Percentiles rank a stretch among this genome's conserved stretches.
Conservation (phyloP, 257 asterid genomes). For the Handroanthus guayacan region DNA sequence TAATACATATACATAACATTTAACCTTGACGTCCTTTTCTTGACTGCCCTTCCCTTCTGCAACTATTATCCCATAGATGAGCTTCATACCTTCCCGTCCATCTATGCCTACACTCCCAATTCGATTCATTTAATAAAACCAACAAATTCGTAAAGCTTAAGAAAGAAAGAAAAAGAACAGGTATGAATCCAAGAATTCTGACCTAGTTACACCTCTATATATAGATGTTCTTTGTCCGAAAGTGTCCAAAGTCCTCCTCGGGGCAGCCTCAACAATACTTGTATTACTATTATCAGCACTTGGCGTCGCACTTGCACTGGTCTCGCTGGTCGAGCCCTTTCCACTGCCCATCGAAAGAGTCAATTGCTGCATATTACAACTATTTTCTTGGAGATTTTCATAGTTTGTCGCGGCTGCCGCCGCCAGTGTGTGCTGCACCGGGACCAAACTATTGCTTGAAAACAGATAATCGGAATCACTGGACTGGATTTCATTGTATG, state of each 20-base stretch:
- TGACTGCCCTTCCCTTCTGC: constrained; percentile 94
- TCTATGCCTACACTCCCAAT: constrained; percentile 65
- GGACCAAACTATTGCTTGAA: constrained; percentile 50
- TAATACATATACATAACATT: neutral
- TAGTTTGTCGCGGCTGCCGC: constrained; percentile 31
- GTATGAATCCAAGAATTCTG: neutral
- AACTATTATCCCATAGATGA: constrained; percentile 93
- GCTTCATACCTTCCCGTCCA: constrained; percentile 98
- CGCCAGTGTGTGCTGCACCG: constrained; percentile 48
- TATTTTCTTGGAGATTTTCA: constrained; percentile 58
- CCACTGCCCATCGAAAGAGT: constrained; percentile 86
- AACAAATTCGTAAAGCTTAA: neutral
- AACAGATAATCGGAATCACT: constrained; percentile 58
- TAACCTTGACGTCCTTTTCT: constrained; percentile 97
- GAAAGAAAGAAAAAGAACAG: too few species aligned
- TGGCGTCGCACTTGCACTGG: constrained; percentile 40
- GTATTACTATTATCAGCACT: constrained; percentile 56
- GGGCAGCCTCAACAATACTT: constrained; percentile 70
- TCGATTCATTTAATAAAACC: neutral
- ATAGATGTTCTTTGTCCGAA: constrained; percentile 97
- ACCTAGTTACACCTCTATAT: constrained; percentile 97
- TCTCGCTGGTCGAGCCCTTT: constrained; percentile 59
- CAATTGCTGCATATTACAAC: constrained; percentile 67
- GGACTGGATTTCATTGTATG: constrained; percentile 63
- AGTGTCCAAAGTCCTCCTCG: constrained; percentile 75